Evolutionary conservation across 768 basidiomycete species (phyloP), one percentile per base, ranked within the genome.

Genomic region (Cystobasidium ongulense): DNA sequence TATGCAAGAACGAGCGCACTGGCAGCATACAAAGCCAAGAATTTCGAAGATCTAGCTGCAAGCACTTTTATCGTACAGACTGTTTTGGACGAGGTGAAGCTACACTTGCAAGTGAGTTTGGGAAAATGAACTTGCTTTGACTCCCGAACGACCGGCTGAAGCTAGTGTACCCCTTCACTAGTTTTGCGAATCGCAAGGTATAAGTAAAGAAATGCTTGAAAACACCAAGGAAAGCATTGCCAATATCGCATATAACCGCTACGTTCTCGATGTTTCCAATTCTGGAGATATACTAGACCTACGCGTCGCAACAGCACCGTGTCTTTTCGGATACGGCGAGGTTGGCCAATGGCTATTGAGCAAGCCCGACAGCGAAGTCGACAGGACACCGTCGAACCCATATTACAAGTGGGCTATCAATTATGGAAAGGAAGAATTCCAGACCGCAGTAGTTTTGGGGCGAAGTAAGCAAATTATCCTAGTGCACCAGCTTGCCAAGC

Each of bases 271-370:
- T 80, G 82, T 87, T 0, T 91, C 91, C 0, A 76, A 87, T 84
- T 83, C 89, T 86, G 90, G 91, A 0, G 91, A 93, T 78, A 80
- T 85, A 2, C 85, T 86, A 39, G 88, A 86, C 74, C 82, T 94
- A 4, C 79, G 89, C n/a, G 87, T 96, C 82, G 89, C 90, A 0
- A 84, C 93, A 0, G 87, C 89, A 11, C 88, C 90, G 8, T 97
- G 94, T 79, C 83, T 95, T 10, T 82, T 95, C 0, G 94, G 93
- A 1, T 97, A 96, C 79, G 93, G 93, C 13, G 90, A 95, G 80
- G 91, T 93, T 0, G 93, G 92, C 0, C 81, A 91, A 46, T 90
- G 91, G 88, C 82, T 97, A 36, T 85, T 87, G 80, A 86, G 84
- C 39, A 84, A 88, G 74, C 85, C 84, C 0, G 78, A 82, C 39